phyloP scores from a whole-genome alignment of 805 yeast species.

The Saturnispora besseyi region DNA sequence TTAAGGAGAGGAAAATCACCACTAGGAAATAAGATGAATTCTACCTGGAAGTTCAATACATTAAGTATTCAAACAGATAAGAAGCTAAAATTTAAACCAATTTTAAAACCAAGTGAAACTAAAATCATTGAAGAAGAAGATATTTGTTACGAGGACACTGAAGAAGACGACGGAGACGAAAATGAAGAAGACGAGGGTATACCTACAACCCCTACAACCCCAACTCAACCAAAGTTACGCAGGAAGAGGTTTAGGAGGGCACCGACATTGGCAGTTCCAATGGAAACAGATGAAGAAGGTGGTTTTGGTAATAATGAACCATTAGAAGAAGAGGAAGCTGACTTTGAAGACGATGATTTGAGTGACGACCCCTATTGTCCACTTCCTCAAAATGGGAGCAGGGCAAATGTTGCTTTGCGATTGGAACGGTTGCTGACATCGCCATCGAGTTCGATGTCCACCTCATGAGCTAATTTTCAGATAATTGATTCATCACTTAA shows the following conservation, averaged over 20 bases:
- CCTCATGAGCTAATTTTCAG: background rate
- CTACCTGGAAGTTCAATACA: slow-evolving; percentile 29
- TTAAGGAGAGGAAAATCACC: slow-evolving; percentile 28
- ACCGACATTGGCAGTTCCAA: slow-evolving; percentile 10
- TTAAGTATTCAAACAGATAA: slow-evolving; percentile 17
- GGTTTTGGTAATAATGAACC: slow-evolving; percentile 24
- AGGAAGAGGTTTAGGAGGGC: slow-evolving; percentile 10
- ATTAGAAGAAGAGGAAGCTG: slow-evolving; percentile 17
- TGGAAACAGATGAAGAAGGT: slow-evolving; percentile 14
- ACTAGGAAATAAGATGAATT: slow-evolving; percentile 21
- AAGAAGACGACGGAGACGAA: slow-evolving; percentile 2
- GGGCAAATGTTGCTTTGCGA: background rate
- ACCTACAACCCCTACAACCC: background rate
- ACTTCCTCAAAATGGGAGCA: background rate
- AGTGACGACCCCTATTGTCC: slow-evolving; percentile 3
- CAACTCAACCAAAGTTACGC: slow-evolving; percentile 3
- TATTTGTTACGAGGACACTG: slow-evolving; percentile 8
- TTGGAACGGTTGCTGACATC: background rate
- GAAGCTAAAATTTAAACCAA: slow-evolving; percentile 32
- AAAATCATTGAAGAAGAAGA: slow-evolving; percentile 30
- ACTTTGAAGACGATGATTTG: background rate
- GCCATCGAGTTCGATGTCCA: background rate
- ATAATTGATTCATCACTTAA: background rate
- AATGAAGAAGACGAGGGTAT: slow-evolving; percentile 1
- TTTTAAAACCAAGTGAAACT: slow-evolving; percentile 52